Conservation (phyloP, 768 basidiomycete genomes). For the Amanita jacksonii region DNA sequence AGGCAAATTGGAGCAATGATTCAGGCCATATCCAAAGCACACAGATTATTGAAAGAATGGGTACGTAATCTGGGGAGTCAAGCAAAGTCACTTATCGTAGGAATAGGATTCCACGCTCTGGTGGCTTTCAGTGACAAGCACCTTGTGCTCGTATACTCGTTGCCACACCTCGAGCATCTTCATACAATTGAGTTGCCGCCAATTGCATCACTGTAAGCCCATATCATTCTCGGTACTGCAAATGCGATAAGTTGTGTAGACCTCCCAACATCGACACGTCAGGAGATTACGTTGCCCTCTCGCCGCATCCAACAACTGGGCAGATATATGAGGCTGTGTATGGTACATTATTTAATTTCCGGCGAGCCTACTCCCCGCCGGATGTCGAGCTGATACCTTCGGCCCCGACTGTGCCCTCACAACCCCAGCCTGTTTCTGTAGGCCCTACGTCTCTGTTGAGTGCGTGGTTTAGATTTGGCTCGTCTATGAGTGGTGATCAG, state of each 20-base stretch:
- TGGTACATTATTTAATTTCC: conserved; percentile 50
- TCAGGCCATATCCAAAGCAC: conserved; percentile 38
- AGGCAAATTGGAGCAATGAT: conserved; percentile 47
- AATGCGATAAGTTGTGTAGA: conserved; percentile 13
- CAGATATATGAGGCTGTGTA: conserved; percentile 32
- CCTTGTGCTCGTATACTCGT: conserved; percentile 45
- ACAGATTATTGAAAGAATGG: conserved; percentile 51
- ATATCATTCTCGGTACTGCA: background rate
- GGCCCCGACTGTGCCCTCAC: conserved; percentile 35
- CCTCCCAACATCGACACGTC: conserved; percentile 34
- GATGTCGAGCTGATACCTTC: conserved; percentile 40
- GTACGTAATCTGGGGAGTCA: conserved; percentile 26
- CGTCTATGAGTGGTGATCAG: conserved; percentile 46
- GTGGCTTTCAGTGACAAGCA: conserved; percentile 45
- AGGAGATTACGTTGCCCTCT: conserved; percentile 47
- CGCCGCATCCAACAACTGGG: conserved; percentile 23
- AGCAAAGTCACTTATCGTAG: background rate
- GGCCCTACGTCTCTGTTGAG: conserved; percentile 47
- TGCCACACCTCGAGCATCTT: conserved; percentile 52
- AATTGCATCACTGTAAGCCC: conserved; percentile 24
- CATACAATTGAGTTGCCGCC: conserved; percentile 33
- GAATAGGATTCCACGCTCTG: conserved; percentile 39
- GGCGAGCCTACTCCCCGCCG: conserved; percentile 40
- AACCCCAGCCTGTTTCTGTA: conserved; percentile 53
- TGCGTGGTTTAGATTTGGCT: conserved; percentile 45